phyloP scores from a whole-genome alignment of 805 yeast genomes.

The Ogataea minuta region DNA sequence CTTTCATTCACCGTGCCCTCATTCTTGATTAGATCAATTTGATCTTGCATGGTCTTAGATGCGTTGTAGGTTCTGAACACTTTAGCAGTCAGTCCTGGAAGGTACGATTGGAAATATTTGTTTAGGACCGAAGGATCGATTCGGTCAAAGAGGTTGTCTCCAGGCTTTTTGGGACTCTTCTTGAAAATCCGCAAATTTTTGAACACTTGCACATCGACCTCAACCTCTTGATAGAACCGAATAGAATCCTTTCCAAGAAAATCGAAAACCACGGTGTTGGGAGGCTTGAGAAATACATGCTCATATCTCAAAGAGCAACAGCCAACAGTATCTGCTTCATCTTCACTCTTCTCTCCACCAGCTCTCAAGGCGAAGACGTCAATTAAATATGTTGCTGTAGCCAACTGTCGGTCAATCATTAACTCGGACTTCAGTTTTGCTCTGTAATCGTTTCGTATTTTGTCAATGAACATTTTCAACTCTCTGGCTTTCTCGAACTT shows the following conservation, averaged over 20 bases:
- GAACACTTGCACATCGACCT: conserved; percentile 88
- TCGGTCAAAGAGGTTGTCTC: conserved; percentile 90
- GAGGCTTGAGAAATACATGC: conserved; percentile 83
- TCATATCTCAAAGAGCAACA: conserved; percentile 93
- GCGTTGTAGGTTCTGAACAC: conserved; percentile 98
- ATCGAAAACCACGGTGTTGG: conserved; percentile 82
- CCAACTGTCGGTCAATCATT: conserved; percentile 87
- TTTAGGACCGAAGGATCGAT: conserved; percentile 80
- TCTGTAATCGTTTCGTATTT: conserved; percentile 73
- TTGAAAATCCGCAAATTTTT: conserved; percentile 85
- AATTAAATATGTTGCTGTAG: conserved; percentile 89
- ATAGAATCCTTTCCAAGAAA: conserved; percentile 95
- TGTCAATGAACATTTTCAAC: conserved; percentile 67
- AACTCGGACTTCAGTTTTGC: conserved; percentile 65
- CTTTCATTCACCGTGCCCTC: conserved; percentile 87
- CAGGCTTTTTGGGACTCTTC: conserved; percentile 83
- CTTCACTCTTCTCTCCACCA: conserved; percentile 96
- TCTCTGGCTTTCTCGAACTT: conserved; percentile 94
- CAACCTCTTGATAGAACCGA: conserved; percentile 86
- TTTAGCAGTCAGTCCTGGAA: conserved; percentile 93
- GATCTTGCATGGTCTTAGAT: conserved; percentile 95
- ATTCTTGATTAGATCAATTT: conserved; percentile 78
- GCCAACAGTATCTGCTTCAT: conserved; percentile 97
- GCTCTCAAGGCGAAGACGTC: conserved; percentile 95
- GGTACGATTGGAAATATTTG: conserved; percentile 82